These are phyloP conservation scores for Neurospora sp. DNA, from an alignment of 495 filamentous ascomycete species.

Conservation along the genomic window DNA sequence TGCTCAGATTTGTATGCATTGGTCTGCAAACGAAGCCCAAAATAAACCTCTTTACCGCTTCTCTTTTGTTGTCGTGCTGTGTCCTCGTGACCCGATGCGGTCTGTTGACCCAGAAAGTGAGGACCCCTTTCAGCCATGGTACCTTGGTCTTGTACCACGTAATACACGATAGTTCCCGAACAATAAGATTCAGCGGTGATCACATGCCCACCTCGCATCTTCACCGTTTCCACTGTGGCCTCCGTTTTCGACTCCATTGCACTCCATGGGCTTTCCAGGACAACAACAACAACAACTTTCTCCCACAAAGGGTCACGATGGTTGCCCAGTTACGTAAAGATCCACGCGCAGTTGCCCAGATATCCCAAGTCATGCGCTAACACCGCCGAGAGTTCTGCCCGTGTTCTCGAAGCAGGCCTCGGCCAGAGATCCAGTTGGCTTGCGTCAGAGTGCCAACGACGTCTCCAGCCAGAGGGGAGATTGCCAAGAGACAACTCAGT, in stretches of 20 bases:
- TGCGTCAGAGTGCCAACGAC: neutral
- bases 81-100: conserved; percentile 7
- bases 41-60: conserved; percentile 8
- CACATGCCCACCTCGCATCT: conserved; percentile 11
- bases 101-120: neutral
- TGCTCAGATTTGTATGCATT: neutral
- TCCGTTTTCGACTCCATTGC: neutral
- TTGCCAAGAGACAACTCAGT: neutral
- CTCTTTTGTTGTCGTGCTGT: conserved; percentile 1
- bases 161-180: conserved; percentile 6
- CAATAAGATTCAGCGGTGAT: conserved; percentile 8
- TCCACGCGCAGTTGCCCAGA: conserved; percentile 3
- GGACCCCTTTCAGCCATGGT: conserved; percentile 1
- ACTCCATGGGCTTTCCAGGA: neutral
- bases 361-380: conserved; percentile 4
- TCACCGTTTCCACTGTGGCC: neutral
- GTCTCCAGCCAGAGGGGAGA: neutral
- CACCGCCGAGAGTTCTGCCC: neutral
- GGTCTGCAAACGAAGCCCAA: neutral
- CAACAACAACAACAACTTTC: neutral
- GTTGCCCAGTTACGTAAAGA: conserved; percentile 18
- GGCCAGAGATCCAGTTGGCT: neutral
- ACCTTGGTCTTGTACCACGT: neutral
- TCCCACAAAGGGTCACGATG: conserved; percentile 10
- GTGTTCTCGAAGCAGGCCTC: neutral